phyloP scores from a whole-genome alignment of 208 protist genomes.

The Wallacemonas sp. region DNA sequence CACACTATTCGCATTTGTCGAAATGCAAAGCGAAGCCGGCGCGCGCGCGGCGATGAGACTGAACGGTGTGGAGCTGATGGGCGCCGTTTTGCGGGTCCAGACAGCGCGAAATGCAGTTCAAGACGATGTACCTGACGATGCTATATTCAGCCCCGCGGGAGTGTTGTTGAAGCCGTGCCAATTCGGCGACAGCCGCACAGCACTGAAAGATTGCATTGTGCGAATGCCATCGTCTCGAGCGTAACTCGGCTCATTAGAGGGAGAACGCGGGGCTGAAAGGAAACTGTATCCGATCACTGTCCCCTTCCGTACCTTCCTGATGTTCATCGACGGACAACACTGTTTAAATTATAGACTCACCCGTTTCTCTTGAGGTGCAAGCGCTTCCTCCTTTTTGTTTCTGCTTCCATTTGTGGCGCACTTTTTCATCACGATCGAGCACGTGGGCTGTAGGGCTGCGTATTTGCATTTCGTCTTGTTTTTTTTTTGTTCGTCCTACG shows the following conservation, averaged over 20 bases:
- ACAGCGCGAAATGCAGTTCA: constrained; percentile 78
- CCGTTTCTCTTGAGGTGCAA: too few species aligned
- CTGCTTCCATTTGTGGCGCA: neutral
- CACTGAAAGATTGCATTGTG: constrained; percentile 25
- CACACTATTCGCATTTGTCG: constrained; percentile 85
- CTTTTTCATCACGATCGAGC: constrained; percentile 4
- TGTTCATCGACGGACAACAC: too few species aligned
- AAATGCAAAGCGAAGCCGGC: constrained; percentile 73
- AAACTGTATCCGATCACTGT: too few species aligned
- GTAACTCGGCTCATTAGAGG: too few species aligned
- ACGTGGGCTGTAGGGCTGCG: too few species aligned
- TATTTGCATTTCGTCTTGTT: neutral
- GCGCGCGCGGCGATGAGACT: constrained; percentile 45
- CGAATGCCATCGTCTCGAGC: constrained; percentile 1
- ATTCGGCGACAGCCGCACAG: constrained; percentile 44
- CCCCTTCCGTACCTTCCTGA: too few species aligned
- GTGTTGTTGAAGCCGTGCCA: constrained; percentile 47
- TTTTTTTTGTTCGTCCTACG: neutral
- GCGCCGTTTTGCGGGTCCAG: constrained; percentile 63
- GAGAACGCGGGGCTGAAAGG: too few species aligned
- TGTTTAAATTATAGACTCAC: neutral
- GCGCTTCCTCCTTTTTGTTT: constrained; percentile 11
- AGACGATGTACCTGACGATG: constrained; percentile 68
- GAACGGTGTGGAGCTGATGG: constrained; percentile 59
- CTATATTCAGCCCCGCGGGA: constrained; percentile 36